Conservation (phyloP, 768 basidiomycete species). For the Trametes coccinea region DNA sequence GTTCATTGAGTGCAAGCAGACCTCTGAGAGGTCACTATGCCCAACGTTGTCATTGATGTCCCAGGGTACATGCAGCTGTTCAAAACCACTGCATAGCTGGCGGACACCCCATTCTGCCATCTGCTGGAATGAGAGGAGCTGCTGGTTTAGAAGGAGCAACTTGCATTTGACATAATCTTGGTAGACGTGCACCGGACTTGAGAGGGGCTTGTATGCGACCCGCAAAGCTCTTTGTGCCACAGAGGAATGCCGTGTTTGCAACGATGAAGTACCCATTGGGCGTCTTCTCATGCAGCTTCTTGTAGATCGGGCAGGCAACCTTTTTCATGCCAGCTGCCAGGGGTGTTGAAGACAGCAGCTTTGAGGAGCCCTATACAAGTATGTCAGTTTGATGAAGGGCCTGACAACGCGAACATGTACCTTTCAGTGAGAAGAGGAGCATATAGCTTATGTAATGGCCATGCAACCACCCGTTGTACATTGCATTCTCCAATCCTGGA, state of each 20-base stretch:
- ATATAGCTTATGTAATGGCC: constrained; percentile 44
- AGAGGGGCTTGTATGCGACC: constrained; percentile 41
- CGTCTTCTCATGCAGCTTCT: constrained; percentile 34
- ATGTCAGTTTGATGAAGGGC: background rate
- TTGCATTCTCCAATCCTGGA: constrained; percentile 46
- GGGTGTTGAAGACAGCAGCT: constrained; percentile 38
- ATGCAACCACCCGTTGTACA: constrained; percentile 46
- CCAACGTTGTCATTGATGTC: constrained; percentile 31
- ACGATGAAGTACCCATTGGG: constrained; percentile 45
- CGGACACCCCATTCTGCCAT: constrained; percentile 56
- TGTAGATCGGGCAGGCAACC: constrained; percentile 42
- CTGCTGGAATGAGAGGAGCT: constrained; percentile 48
- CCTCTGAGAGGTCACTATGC: constrained; percentile 38
- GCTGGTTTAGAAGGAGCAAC: constrained; percentile 33
- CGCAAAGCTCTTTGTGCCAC: constrained; percentile 33
- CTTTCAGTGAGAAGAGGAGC: constrained; percentile 37
- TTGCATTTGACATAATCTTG: constrained; percentile 23
- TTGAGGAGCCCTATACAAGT: constrained; percentile 38
- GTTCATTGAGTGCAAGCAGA: constrained; percentile 38
- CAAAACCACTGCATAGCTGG: constrained; percentile 47
- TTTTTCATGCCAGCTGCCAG: constrained; percentile 52
- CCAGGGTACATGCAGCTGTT: constrained; percentile 44
- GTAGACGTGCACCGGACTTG: constrained; percentile 33
- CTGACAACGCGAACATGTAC: constrained; percentile 21
- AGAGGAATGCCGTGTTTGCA: constrained; percentile 49